A percentile compares a stretch with the other conserved stretches of the same genome.
These are phyloP conservation scores for Macrolepiota fuliginosa DNA, from an alignment of 768 basidiomycete genomes.

Conservation along the genomic window DNA sequence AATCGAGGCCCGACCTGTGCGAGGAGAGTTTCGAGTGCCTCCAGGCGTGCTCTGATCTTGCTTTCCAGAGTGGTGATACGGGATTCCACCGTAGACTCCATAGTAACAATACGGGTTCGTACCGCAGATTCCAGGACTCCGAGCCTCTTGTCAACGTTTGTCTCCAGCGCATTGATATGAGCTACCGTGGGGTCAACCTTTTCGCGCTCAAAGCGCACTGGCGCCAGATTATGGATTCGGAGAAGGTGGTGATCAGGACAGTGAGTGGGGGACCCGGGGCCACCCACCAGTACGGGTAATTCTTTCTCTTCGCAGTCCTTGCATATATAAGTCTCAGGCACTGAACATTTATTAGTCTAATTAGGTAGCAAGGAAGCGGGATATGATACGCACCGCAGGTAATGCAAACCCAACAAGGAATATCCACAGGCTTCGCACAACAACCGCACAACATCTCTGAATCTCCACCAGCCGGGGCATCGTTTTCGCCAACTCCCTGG, in stretches of 20 bases:
- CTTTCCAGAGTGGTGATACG: too few species aligned
- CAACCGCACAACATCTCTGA: background rate
- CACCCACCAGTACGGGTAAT: background rate
- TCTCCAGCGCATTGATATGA: background rate
- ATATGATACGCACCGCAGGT: slow-evolving; percentile 4
- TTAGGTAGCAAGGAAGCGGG: slow-evolving; percentile 53
- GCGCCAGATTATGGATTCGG: background rate
- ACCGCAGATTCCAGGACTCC: background rate
- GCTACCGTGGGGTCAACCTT: slow-evolving; percentile 28
- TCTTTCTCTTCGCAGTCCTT: background rate
- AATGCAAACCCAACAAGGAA: background rate
- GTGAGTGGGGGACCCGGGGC: background rate
- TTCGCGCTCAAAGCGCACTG: background rate
- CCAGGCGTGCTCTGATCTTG: too few species aligned
- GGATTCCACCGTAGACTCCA: too few species aligned
- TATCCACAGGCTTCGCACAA: background rate
- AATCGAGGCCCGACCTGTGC: too few species aligned
- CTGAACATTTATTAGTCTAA: background rate
- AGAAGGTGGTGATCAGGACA: background rate
- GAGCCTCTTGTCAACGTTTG: background rate
- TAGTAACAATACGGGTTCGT: too few species aligned
- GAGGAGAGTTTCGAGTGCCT: too few species aligned
- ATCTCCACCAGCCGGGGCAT: too few species aligned
- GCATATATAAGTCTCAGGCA: background rate
- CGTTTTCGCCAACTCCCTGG: too few species aligned